phyloP scores from a whole-genome alignment of 257 asterid species.

The Ocimum tenuiflorum region DNA sequence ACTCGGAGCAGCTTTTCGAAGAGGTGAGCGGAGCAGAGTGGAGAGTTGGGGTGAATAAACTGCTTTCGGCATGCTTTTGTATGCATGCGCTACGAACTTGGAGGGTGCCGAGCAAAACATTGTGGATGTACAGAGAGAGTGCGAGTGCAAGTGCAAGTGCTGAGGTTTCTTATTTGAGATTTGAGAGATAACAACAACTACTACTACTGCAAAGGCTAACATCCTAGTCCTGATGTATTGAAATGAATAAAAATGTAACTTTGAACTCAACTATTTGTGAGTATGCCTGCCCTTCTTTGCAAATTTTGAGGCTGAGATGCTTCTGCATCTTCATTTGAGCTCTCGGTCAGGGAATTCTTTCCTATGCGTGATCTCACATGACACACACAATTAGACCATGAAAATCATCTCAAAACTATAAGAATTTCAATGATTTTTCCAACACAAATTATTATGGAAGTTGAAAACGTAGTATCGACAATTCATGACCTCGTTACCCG shows the following conservation, averaged over 20 bases:
- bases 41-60: constrained; percentile 28
- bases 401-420: too few species aligned
- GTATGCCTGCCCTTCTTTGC: constrained; percentile 3
- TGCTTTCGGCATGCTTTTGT: constrained; percentile 9
- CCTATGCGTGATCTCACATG: too few species aligned
- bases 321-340: too few species aligned
- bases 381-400: too few species aligned
- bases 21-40: constrained; percentile 15
- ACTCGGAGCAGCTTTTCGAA: constrained; percentile 24
- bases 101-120: too few species aligned
- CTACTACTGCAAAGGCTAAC: constrained; percentile 23
- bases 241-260: constrained; percentile 28
- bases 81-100: constrained; percentile 6
- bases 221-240: constrained; percentile 10
- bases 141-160: constrained; percentile 12
- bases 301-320: constrained; percentile 7
- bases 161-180: constrained; percentile 8
- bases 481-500: too few species aligned
- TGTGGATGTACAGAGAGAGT: too few species aligned
- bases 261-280: too few species aligned
- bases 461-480: too few species aligned
- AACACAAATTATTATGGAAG: too few species aligned
- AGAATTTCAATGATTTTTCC: too few species aligned
- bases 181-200: constrained; percentile 17
- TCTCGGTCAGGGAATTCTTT: too few species aligned